Evolutionary conservation across 495 filamentous ascomycete species (phyloP), one percentile per base, ranked within the genome.

Genomic region (Stereocaulon alpinum): DNA sequence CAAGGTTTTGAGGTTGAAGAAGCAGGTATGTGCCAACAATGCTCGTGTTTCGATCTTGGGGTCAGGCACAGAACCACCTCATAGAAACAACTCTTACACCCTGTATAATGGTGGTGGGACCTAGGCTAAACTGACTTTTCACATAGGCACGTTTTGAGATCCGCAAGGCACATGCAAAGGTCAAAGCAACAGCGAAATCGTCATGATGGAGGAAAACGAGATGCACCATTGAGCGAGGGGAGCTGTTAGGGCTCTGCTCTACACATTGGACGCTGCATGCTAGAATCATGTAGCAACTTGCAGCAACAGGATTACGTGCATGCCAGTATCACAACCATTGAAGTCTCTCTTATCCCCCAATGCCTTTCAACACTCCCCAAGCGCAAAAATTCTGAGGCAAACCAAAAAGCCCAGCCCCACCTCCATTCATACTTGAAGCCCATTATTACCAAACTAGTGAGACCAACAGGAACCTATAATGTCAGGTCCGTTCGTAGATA

Each of bases 1-100:
- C 88, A 96, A 97, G 85, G 91, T 97, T 66, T 81, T 97, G 82
- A 81, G 89, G 73, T 80, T 96, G 77, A 90, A 86, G 84, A 97
- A 97, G 85, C 91, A 96, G 87, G 83, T 86, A 77, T 63, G 82
- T 78, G 14, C 24, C 24, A 24, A 24, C 3, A 24, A 24, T 24
- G 1, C 24, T 24, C 24, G 24, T 24, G 1, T 24, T 24, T 24
- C 24, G 3, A 24, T 24, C 3, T 3, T 24, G 24, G 24, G 24
- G 24, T 24, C 24, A 24, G 24, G 24, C 24, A 24, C 24, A 24
- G 24, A 3, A 24, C 24, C 24, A 24, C 24, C 24, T 24, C 24
- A 24, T 24, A 24, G 24, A 1, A 24, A 24, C 24, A 24, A 3
- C 24, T 24, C 24, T 24, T 24, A 24, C 24, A 3, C 24, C 24